A percentile compares a stretch with the other conserved stretches of the same genome.
Evolutionary conservation across 2,329 filamentous ascomycete genomes (phyloP).

Genomic region (Phialocephala subalpina): DNA sequence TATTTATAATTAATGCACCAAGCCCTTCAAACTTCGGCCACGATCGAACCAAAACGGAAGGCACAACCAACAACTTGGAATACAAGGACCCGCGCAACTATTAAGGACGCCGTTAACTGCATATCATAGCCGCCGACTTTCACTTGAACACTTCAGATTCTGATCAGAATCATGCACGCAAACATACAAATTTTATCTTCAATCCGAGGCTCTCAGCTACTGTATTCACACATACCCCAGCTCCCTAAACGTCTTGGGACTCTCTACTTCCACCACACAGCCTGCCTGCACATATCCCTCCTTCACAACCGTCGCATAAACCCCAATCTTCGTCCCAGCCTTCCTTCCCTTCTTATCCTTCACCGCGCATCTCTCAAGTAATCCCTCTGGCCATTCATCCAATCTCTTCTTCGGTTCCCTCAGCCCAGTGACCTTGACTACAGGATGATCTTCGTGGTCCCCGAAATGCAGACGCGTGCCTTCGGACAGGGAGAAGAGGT

Average conservation of each 20-base stretch:
- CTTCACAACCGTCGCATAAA: slow-evolving; percentile 26
- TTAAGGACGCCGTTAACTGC: no score
- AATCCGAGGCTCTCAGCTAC: neutral
- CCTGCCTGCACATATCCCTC: slow-evolving; percentile 31
- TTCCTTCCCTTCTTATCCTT: neutral
- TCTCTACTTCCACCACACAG: slow-evolving; percentile 23
- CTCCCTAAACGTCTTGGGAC: slow-evolving; percentile 17
- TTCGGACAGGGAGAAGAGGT: slow-evolving; percentile 26
- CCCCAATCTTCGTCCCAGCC: slow-evolving; percentile 48
- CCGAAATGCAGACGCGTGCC: slow-evolving; percentile 33
- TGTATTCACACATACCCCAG: slow-evolving; percentile 25
- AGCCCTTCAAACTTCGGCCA: no score
- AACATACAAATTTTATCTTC: neutral
- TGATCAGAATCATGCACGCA: no score
- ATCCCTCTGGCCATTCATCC: slow-evolving; percentile 28
- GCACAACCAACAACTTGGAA: no score
- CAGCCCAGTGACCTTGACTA: slow-evolving; percentile 33
- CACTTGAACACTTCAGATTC: no score
- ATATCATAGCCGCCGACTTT: no score
- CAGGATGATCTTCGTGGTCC: slow-evolving; percentile 23
- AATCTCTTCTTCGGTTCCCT: slow-evolving; percentile 33
- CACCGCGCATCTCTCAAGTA: slow-evolving; percentile 32
- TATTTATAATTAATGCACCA: no score
- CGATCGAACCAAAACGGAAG: no score
- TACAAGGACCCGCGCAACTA: no score